phyloP scores from a whole-genome alignment of 1,139 yeast genomes.

The Meyerozyma elateridarum region DNA sequence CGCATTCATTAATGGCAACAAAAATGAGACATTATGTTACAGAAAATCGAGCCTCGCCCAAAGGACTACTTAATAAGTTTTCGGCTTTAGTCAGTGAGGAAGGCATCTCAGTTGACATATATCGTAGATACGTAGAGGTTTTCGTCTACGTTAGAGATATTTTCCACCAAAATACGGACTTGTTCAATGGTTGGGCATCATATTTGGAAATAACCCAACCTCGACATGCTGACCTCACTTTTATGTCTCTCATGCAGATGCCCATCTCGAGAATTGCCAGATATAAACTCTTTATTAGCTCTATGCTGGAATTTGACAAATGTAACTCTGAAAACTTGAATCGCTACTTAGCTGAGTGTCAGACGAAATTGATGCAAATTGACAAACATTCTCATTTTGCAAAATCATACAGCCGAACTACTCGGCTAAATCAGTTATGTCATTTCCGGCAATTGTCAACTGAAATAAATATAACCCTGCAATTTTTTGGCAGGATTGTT shows the following conservation, averaged over 20 bases:
- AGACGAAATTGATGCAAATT: slow-evolving; percentile 22
- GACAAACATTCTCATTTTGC: slow-evolving; percentile 14
- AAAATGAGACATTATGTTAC: slow-evolving; percentile 25
- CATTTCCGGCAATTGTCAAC: slow-evolving; percentile 9
- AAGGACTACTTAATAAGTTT: slow-evolving; percentile 35
- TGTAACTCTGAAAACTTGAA: slow-evolving; percentile 10
- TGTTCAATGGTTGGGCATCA: slow-evolving; percentile 30
- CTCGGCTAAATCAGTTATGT: slow-evolving; percentile 13
- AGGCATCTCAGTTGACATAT: slow-evolving; percentile 8
- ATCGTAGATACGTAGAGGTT: background rate
- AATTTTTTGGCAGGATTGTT: slow-evolving; percentile 40
- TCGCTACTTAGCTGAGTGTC: slow-evolving; percentile 20
- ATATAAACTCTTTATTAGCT: slow-evolving; percentile 47
- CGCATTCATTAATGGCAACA: slow-evolving; percentile 24
- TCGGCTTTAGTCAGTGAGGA: slow-evolving; percentile 12
- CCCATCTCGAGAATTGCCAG: slow-evolving; percentile 51
- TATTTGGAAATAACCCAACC: slow-evolving; percentile 44
- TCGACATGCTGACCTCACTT: slow-evolving; percentile 39
- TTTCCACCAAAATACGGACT: slow-evolving; percentile 11
- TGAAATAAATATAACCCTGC: slow-evolving; percentile 18
- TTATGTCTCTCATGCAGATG: slow-evolving; percentile 46
- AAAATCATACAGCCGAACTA: slow-evolving; percentile 8
- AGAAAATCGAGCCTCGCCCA: slow-evolving; percentile 30
- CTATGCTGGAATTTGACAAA: no score
- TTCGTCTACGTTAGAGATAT: slow-evolving; percentile 1